A percentile compares a stretch with the other conserved stretches of the same genome.
These are phyloP conservation scores for Arthroderma sp. DNA, from an alignment of 2,329 filamentous ascomycete species.

Conservation along the genomic window DNA sequence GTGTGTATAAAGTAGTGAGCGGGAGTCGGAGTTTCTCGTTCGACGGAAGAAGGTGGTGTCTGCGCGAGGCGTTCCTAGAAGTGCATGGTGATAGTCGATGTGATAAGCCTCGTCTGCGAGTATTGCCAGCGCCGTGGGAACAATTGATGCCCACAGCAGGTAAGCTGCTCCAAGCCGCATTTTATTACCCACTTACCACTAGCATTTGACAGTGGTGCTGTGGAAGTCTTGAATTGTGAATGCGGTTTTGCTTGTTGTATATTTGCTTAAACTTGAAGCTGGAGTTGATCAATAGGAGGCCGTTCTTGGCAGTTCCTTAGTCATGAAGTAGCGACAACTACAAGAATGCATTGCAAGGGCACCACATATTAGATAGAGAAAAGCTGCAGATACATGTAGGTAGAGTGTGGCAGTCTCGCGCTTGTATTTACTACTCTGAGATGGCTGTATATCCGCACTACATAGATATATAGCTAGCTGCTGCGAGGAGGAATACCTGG, in stretches of 20 bases:
- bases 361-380: too few species aligned
- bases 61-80: slow-evolving; percentile 69
- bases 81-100: slow-evolving; percentile 83
- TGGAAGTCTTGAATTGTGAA: background rate
- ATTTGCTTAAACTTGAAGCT: background rate
- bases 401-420: too few species aligned
- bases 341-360: too few species aligned
- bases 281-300: too few species aligned
- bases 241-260: background rate
- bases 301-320: background rate
- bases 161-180: slow-evolving; percentile 34
- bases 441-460: too few species aligned
- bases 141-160: slow-evolving; percentile 34
- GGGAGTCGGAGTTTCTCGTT: slow-evolving; percentile 65
- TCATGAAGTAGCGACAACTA: background rate
- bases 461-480: too few species aligned
- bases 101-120: slow-evolving; percentile 84
- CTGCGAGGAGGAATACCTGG: too few species aligned
- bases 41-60: slow-evolving; percentile 91
- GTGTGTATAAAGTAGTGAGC: slow-evolving; percentile 75
- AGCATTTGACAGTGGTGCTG: slow-evolving; percentile 22
- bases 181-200: slow-evolving; percentile 18
- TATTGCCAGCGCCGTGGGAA: slow-evolving; percentile 50
- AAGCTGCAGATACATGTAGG: too few species aligned
- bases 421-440: too few species aligned